These are phyloP conservation scores for Camellia japonica DNA, from an alignment of 148 eudicot genomes.

Conservation along the genomic window DNA sequence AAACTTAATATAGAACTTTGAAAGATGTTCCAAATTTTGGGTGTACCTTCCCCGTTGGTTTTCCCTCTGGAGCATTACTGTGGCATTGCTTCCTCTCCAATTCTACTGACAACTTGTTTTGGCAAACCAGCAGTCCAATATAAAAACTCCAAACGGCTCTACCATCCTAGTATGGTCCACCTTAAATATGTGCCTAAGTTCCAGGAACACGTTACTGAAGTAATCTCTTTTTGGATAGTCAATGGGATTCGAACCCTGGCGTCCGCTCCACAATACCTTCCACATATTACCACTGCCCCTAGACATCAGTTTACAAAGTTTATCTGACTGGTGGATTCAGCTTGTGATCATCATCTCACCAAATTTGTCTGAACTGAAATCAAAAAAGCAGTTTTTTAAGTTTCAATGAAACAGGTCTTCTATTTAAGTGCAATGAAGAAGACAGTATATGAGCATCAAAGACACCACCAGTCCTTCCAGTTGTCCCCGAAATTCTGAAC, in stretches of 20 bases:
- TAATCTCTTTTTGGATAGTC: no score
- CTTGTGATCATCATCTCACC: background rate
- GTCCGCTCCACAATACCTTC: no score
- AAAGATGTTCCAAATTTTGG: background rate
- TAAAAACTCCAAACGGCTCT: background rate
- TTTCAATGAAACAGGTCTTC: slow-evolving; percentile 7
- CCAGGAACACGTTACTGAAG: background rate
- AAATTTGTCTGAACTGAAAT: background rate
- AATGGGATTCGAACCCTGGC: no score
- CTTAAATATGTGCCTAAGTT: slow-evolving; percentile 2
- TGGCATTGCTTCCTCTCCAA: background rate
- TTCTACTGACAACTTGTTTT: background rate
- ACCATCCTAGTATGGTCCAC: slow-evolving; percentile 1
- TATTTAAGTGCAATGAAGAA: background rate
- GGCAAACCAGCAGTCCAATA: background rate
- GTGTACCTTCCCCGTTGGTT: background rate
- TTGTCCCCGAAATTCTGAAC: slow-evolving; percentile 12
- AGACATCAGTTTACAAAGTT: background rate
- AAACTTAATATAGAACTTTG: background rate
- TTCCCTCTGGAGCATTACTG: slow-evolving; percentile 1
- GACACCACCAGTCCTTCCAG: slow-evolving; percentile 7
- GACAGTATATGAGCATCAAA: slow-evolving; percentile 4
- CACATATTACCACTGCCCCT: no score
- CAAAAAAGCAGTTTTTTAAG: slow-evolving; percentile 3
- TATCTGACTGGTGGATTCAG: background rate